Evolutionary conservation across 1,139 yeast species (phyloP).

Genomic region (Debaryomycetaceae sp.): DNA sequence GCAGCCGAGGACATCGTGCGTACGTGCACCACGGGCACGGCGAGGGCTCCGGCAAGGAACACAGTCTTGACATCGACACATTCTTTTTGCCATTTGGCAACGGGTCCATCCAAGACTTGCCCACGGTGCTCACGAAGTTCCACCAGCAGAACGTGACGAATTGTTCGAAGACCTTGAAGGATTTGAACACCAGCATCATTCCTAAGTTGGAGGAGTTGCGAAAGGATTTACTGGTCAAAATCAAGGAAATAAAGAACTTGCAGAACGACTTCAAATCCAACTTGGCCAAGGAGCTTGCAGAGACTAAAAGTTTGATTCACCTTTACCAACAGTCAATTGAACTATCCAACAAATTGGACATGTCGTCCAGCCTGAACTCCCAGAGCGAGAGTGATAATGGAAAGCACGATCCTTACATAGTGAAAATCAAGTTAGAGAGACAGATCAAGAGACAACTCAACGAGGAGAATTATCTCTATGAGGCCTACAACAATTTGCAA

Average conservation of each 20-base stretch:
- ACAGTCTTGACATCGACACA: slow-evolving; percentile 36
- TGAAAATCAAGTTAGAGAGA: slow-evolving; percentile 67
- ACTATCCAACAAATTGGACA: slow-evolving; percentile 31
- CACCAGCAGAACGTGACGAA: slow-evolving; percentile 71
- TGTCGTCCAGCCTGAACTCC: slow-evolving; percentile 8
- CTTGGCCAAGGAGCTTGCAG: slow-evolving; percentile 63
- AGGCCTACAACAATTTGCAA: slow-evolving; percentile 84
- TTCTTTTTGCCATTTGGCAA: slow-evolving; percentile 72
- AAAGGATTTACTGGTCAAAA: slow-evolving; percentile 75
- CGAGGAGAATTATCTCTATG: slow-evolving; percentile 84
- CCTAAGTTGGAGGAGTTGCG: slow-evolving; percentile 86
- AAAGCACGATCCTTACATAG: slow-evolving; percentile 76
- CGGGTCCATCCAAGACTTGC: slow-evolving; percentile 81
- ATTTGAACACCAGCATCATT: slow-evolving; percentile 61
- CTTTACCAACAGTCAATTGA: slow-evolving; percentile 46
- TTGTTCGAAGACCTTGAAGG: slow-evolving; percentile 68
- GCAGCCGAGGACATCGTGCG: slow-evolving; percentile 13
- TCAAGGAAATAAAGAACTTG: slow-evolving; percentile 79
- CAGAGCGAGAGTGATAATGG: slow-evolving; percentile 31
- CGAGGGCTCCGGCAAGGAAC: slow-evolving; percentile 20
- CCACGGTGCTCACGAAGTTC: slow-evolving; percentile 65
- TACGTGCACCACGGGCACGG: slow-evolving; percentile 10
- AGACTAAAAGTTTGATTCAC: slow-evolving; percentile 52
- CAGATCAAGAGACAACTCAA: slow-evolving; percentile 72
- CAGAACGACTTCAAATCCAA: slow-evolving; percentile 81